These are phyloP conservation scores for Suillus luteus DNA, from an alignment of 768 basidiomycete genomes.

Conservation along the genomic window DNA sequence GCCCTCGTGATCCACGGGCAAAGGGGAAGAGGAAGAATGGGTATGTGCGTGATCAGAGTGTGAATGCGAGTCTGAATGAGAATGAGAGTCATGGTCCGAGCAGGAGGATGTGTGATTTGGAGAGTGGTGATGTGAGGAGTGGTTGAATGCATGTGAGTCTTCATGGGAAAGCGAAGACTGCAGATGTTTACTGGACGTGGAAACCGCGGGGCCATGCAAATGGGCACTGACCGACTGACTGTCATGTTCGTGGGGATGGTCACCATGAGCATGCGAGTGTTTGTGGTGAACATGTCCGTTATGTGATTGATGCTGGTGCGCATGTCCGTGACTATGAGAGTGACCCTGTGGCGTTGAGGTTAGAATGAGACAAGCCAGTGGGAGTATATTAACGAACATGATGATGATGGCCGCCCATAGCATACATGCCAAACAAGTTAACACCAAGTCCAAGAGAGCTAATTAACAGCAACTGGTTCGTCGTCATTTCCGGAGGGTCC, in stretches of 20 bases:
- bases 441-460: conserved; percentile 88
- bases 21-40: conserved; percentile 15
- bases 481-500: conserved; percentile 98
- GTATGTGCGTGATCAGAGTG: conserved; percentile 20
- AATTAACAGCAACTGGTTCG: conserved; percentile 86
- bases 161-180: conserved; percentile 31
- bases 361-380: conserved; percentile 6
- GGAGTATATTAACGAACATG: conserved; percentile 51
- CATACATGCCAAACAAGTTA: conserved; percentile 98
- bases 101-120: conserved; percentile 25
- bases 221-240: conserved; percentile 24
- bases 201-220: conserved; percentile 23
- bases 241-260: conserved; percentile 32
- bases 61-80: conserved; percentile 21
- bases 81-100: conserved; percentile 26
- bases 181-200: conserved; percentile 20
- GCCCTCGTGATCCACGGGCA: conserved; percentile 12
- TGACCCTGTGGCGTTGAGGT: conserved; percentile 18
- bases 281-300: conserved; percentile 32
- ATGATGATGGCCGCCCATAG: conserved; percentile 92
- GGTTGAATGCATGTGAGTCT: conserved; percentile 22
- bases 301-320: conserved; percentile 18
- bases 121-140: conserved; percentile 31
- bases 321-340: conserved; percentile 23
- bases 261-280: conserved; percentile 36